These are phyloP conservation scores for Stagonosporopsis chrysanthemi DNA, from an alignment of 2,329 filamentous ascomycete genomes.

Conservation along the genomic window DNA sequence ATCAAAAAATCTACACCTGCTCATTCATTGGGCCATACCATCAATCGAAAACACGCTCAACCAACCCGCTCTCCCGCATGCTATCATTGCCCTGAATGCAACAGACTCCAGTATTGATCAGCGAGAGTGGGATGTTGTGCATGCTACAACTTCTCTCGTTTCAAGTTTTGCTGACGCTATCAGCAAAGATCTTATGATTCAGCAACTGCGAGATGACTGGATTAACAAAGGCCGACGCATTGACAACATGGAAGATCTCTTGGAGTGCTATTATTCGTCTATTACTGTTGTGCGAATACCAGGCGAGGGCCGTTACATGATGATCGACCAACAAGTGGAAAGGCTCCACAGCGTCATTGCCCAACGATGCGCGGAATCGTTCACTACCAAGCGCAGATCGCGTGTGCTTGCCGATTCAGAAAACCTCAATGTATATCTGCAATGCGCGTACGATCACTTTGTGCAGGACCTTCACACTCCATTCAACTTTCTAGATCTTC, in stretches of 20 bases:
- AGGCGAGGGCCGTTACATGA: slow-evolving; percentile 52
- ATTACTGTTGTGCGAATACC: slow-evolving; percentile 59
- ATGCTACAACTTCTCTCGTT: neutral
- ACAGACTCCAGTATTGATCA: slow-evolving; percentile 50
- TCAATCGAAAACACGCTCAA: slow-evolving; percentile 49
- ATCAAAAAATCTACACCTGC: neutral
- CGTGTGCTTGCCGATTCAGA: slow-evolving; percentile 59
- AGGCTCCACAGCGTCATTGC: slow-evolving; percentile 52
- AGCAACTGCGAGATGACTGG: neutral
- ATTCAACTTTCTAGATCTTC: slow-evolving; percentile 53
- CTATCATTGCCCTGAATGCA: slow-evolving; percentile 62
- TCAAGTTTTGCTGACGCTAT: neutral
- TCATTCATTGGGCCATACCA: slow-evolving; percentile 11
- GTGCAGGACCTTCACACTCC: slow-evolving; percentile 51
- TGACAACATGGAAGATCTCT: slow-evolving; percentile 18
- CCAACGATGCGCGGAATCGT: neutral
- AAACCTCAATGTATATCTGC: slow-evolving; percentile 57
- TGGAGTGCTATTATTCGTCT: slow-evolving; percentile 58
- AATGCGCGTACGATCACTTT: slow-evolving; percentile 61
- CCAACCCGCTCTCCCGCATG: slow-evolving; percentile 63
- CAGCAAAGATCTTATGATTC: neutral
- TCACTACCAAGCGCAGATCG: slow-evolving; percentile 28
- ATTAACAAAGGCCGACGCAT: neutral
- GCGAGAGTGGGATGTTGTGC: slow-evolving; percentile 20
- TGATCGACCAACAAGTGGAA: slow-evolving; percentile 58